Evolutionary conservation across 2,329 filamentous ascomycete genomes (phyloP), one percentile per base, ranked within the genome.

Genomic region (Monosporascus sp.): DNA sequence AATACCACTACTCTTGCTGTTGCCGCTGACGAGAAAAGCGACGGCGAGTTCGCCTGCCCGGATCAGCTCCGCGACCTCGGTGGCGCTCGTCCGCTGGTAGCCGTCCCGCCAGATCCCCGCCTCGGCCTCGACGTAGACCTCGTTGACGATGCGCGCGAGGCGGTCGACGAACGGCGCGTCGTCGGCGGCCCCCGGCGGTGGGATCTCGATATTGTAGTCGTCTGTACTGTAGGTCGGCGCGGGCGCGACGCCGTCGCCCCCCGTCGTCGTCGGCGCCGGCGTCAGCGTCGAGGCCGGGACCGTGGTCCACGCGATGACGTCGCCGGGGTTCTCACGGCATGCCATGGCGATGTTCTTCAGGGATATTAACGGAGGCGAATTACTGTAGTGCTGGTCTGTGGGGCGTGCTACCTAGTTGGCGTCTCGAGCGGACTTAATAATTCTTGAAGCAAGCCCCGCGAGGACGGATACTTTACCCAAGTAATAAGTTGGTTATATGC

Each of bases 71-170:
- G 49, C 52, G 16, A 68, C 52, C n/a, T 61, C 58, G 7, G 50
- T 44, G 2, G 53, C 20, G 17, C 55, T 58, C 7, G 62, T 67
- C 37, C 65, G 66, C 54, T 57, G 22, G 54, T 58, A 63, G 1
- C 59, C 57, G 9, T 57, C 53, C 40, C 56, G 53, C 49, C 61
- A 66, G 51, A 66, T 64, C 76, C 83, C 80, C 38, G 75, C 79
- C 67, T 86, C 82, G 6, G 81, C 84, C 64, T 84, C 80, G 59
- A 82, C 78, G 27, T 78, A 65, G 4, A 60, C 62, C 26, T 19
- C 52, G 49, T 63, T 65, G 45, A 66, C 58, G 31, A 65, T 52
- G 43, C 38, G 46, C 4, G 53, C 43, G 22, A 65, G 57, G 9
- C 47, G 35, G 5, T 45, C n/a, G 22, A 56, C 51, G 27, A 62